Conservation (phyloP, 2,329 filamentous ascomycete genomes). For the Torrubiellomyces zombiae region DNA sequence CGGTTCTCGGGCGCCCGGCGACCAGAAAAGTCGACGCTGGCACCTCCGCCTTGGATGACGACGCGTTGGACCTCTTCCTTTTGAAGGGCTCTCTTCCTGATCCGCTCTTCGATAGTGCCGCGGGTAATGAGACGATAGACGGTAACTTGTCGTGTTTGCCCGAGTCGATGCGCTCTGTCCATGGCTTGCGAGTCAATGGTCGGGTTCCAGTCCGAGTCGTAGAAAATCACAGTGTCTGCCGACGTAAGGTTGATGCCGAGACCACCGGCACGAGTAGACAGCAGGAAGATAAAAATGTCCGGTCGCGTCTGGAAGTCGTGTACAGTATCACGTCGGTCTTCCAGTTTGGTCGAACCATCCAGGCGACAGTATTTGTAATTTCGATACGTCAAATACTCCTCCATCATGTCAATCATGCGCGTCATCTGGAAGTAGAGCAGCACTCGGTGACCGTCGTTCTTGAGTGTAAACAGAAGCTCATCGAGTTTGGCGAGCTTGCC, state of each 20-base stretch:
- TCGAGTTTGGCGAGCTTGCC: conserved; percentile 91
- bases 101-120: conserved; percentile 93
- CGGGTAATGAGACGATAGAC: conserved; percentile 96
- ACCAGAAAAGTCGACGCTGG: conserved; percentile 91
- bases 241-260: conserved; percentile 94
- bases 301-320: conserved; percentile 88
- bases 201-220: conserved; percentile 98
- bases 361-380: conserved; percentile 98
- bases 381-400: conserved; percentile 95
- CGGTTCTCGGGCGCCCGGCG: conserved; percentile 74
- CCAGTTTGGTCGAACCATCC: conserved; percentile 91
- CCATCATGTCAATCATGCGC: conserved; percentile 98
- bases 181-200: conserved; percentile 98
- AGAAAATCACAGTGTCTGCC: conserved; percentile 97
- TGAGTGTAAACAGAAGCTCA: conserved; percentile 71
- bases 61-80: conserved; percentile 98
- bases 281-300: conserved; percentile 91
- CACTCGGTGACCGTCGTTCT: conserved; percentile 83
- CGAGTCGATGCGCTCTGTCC: conserved; percentile 95
- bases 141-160: conserved; percentile 88
- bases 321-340: conserved; percentile 91
- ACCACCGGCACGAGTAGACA: conserved; percentile 92
- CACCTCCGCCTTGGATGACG: conserved; percentile 82
- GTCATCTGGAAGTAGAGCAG: conserved; percentile 99
- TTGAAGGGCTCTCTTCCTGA: conserved; percentile 88